Evolutionary conservation across 192 early-diverging fungal genomes (phyloP), one percentile per base, ranked within the genome.

Genomic region (Gonapodya sp.): DNA sequence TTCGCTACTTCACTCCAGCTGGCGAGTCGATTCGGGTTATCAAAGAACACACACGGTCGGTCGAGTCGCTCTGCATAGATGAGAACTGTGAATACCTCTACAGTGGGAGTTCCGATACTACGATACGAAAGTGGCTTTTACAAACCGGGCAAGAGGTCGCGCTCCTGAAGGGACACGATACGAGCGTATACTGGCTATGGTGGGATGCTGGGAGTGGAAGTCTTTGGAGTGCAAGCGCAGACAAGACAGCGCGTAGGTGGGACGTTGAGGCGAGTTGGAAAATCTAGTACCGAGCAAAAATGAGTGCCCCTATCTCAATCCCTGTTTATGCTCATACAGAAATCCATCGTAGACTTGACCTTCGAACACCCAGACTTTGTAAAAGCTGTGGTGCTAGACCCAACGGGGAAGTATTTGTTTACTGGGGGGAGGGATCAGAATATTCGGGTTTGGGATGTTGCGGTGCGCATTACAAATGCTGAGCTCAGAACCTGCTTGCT

Each of bases 171-270:
- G 93, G 93, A 0, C 97, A 98, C 86, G 86, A 90, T 14, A 98
- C 97, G 0, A 94, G 89, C 72, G 91, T 95, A 0, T 95, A 92
- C 81, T 86, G 84, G 35, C 81, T 95, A 37, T 85, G 84, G 64
- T 80, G 89, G n/a, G 88, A 85, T 0, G 92, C 93, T 14, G 92
- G 89, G 8, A 87, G 86, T 84, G 31, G 78, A 31, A 34, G 35
- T 73, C 2, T 83, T 34, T 83, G 80, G 73, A 73, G 75, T 88
- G 95, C 91, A 8, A 98, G 96, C 1, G 97, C 95, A 1, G 97
- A 99, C 80, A 97, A 95, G 36, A 94, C 94, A 0, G 94, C 89
- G 0, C 92, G 92, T 81, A 86, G 96, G 81, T 96, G 96, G 92
- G 94, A 98, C 84, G 80, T 93, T 31, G 92, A 90, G 85, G 94